Percentiles rank a stretch among this genome's conserved stretches.
Conservation (phyloP, 352 stramenopile genomes). For the Globisporangium irregulare region DNA sequence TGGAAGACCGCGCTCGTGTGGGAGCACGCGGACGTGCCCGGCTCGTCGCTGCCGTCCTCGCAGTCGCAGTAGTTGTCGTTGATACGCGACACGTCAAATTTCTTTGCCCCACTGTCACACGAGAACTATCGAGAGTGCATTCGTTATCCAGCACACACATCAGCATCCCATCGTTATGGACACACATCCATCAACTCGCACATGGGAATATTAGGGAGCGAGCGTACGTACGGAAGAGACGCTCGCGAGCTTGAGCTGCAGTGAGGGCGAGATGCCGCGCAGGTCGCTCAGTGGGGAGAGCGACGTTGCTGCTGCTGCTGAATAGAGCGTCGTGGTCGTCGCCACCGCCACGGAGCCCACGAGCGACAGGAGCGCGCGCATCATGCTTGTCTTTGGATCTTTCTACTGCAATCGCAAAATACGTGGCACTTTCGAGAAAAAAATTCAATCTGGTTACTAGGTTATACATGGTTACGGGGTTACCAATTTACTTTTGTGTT, state of each 20-base stretch:
- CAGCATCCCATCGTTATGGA: background rate
- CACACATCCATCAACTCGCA: background rate
- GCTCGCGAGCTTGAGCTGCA: slow-evolving; percentile 35
- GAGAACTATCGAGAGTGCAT: slow-evolving; percentile 33
- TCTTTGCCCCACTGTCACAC: slow-evolving; percentile 60
- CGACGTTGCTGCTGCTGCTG: background rate
- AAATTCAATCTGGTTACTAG: too few species aligned
- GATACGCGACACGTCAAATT: slow-evolving; percentile 48
- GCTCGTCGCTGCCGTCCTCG: slow-evolving; percentile 86
- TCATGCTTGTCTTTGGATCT: slow-evolving; percentile 5
- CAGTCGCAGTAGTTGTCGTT: slow-evolving; percentile 97
- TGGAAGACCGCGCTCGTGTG: slow-evolving; percentile 53
- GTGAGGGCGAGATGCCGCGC: slow-evolving; percentile 35
- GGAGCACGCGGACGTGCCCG: slow-evolving; percentile 83
- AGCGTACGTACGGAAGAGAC: slow-evolving; percentile 33
- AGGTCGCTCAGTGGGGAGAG: slow-evolving; percentile 24
- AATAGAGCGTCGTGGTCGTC: slow-evolving; percentile 21
- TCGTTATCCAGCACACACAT: background rate
- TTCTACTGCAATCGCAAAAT: background rate
- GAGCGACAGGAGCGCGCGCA: slow-evolving; percentile 10
- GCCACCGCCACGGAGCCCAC: background rate
- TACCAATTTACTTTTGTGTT: too few species aligned
- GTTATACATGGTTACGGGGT: too few species aligned
- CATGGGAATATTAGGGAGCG: slow-evolving; percentile 2
- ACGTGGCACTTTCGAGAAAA: slow-evolving; percentile 8